A percentile compares a stretch with the other conserved stretches of the same genome.
Evolutionary conservation across 1,139 yeast species (phyloP).

Genomic region (Yamadazyma sp.): DNA sequence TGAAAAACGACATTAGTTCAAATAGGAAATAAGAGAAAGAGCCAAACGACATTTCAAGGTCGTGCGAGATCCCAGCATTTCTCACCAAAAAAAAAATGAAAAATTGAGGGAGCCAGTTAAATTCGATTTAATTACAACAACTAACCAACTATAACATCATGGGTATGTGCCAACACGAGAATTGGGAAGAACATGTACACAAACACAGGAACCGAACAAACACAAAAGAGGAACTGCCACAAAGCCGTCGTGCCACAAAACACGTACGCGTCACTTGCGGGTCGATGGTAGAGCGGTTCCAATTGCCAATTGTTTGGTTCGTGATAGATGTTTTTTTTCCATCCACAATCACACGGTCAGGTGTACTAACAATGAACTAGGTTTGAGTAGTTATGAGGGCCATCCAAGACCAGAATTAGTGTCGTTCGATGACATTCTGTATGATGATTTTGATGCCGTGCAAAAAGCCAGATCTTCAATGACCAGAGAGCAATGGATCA

Average conservation of each 20-base stretch:
- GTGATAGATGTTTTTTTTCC: no score
- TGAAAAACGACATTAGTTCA: no score
- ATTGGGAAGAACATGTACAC: neutral
- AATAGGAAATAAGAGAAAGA: no score
- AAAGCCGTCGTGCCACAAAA: neutral
- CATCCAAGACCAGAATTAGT: slow-evolving; percentile 73
- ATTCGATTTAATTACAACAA: slow-evolving; percentile 11
- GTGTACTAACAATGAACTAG: slow-evolving; percentile 18
- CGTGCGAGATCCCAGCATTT: no score
- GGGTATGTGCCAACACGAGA: slow-evolving; percentile 3
- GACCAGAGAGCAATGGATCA: slow-evolving; percentile 79
- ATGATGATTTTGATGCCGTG: slow-evolving; percentile 62
- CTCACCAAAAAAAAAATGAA: slow-evolving; percentile 1
- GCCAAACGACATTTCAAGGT: neutral
- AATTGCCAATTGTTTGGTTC: no score
- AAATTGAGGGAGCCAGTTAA: slow-evolving; percentile 12
- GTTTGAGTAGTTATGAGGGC: slow-evolving; percentile 41
- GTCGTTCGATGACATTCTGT: slow-evolving; percentile 82
- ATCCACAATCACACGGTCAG: neutral
- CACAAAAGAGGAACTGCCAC: neutral
- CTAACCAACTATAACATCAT: slow-evolving; percentile 1
- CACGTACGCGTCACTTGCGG: no score
- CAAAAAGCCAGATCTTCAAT: slow-evolving; percentile 74
- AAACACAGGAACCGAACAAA: neutral
- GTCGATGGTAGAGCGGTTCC: no score